Evolutionary conservation across 768 basidiomycete species (phyloP).

Genomic region (Tylopilus sp.): DNA sequence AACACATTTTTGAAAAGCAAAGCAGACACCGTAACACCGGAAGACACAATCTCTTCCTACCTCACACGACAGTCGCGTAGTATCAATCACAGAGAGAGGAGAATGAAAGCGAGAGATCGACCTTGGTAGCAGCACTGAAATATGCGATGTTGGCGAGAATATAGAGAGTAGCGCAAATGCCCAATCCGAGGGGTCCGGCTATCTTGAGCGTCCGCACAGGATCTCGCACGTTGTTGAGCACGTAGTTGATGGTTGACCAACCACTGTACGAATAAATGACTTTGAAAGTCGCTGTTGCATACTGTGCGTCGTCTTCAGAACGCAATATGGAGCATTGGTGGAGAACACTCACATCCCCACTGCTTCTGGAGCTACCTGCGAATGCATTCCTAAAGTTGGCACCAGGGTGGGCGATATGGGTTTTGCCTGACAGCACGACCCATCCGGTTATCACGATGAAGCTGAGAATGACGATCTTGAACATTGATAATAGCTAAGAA

Average conservation of each 20-base stretch:
- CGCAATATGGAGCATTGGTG: background rate
- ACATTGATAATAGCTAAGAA: conserved; percentile 41
- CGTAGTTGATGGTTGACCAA: background rate
- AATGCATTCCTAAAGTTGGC: conserved; percentile 58
- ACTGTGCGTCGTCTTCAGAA: background rate
- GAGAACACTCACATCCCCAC: conserved; percentile 39
- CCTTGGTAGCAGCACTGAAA: background rate
- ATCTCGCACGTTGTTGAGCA: background rate
- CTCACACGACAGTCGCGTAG: background rate
- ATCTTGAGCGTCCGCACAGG: background rate
- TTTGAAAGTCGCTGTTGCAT: background rate
- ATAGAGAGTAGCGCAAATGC: background rate
- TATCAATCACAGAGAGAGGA: background rate
- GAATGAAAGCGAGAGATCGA: background rate
- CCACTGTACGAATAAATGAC: background rate
- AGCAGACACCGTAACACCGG: conserved; percentile 52
- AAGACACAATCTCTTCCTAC: conserved; percentile 34
- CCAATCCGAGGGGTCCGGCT: background rate
- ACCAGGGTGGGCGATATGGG: conserved; percentile 50
- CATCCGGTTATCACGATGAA: conserved; percentile 57
- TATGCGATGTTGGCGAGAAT: background rate
- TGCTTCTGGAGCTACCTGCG: conserved; percentile 49
- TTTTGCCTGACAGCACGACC: conserved; percentile 58
- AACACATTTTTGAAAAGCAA: conserved; percentile 52
- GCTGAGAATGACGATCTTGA: conserved; percentile 54